A percentile compares a stretch with the other conserved stretches of the same genome.
Conservation (phyloP, 768 basidiomycete genomes). For the Mycena albidolilacea region DNA sequence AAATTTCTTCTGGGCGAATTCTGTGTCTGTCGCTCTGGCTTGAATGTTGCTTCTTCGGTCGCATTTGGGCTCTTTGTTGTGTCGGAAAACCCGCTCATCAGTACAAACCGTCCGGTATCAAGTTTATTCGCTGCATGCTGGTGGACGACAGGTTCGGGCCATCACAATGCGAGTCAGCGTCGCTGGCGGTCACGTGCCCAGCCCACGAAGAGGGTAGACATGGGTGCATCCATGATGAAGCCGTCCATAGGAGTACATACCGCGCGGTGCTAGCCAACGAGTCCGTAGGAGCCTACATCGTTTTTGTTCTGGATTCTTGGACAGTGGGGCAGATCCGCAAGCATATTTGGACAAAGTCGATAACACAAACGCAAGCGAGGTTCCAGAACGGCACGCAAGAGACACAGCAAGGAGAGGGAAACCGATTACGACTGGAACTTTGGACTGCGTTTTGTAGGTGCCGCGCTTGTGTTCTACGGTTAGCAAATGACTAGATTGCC, state of each 20-base stretch:
- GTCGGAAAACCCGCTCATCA: not conserved
- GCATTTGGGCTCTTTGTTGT: not conserved
- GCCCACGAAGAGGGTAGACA: not conserved
- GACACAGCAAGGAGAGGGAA: not conserved
- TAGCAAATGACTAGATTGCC: not conserved
- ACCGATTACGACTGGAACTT: not conserved
- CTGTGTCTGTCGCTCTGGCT: not conserved
- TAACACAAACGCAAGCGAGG: no score
- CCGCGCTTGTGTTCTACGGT: not conserved
- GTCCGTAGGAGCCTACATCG: no score
- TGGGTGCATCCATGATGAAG: not conserved
- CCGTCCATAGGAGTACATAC: not conserved
- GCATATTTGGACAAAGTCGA: no score
- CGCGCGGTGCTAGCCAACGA: not conserved
- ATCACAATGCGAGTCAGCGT: not conserved
- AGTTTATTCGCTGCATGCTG: not conserved
- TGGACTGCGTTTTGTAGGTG: not conserved
- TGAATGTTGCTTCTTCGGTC: constrained; percentile 1
- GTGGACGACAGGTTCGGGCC: no score
- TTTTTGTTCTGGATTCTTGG: no score
- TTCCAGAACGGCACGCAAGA: not conserved
- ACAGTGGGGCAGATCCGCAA: no score
- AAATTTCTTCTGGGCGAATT: not conserved
- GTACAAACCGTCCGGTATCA: constrained; percentile 12
- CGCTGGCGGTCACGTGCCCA: not conserved